Base-by-base conservation (phyloP, 352 stramenopile genomes). In the Blastocystis sp. region DNA sequence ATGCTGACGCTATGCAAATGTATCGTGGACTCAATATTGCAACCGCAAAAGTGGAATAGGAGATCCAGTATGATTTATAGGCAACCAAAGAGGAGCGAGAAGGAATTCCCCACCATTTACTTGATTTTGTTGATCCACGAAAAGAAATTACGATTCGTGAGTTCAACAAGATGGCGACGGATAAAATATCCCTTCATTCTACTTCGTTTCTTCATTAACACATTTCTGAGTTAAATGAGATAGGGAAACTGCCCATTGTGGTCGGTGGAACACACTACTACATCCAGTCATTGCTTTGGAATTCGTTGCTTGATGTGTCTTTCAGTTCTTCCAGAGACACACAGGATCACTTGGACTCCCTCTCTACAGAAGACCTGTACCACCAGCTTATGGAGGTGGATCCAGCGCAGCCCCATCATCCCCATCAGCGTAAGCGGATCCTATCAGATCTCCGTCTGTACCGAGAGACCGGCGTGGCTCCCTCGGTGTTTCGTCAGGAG, bases 261-360 rank as follows among this genome's bases (percentile, higher is more conserved):
- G 94, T 96, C 9, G 94, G 94, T 37, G 94, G 94, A 63, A 97
- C 94, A 45, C 95, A 96, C 92, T 97, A 97, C 91, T 97, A 97
- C 91, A 95, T 94, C 69, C 94, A 97, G 89, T 94, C 93, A 26
- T 91, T 97, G 45, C 91, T 97, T 45, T 96, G 94, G 94, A 94
- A 94, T 45, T 93, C 93, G 0, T 93, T 95, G 81, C 75, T 97
- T 50, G 90, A 96, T 90, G 94, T 59, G 56, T 26, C 39, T 5
- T n/a, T 39, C 5, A 39, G 18, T 2, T 76, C 90, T 18, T 90
- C 92, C 20, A 92, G 92, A 2, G 45, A 69, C 11, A 39, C 90
- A 1, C 47, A 81, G 9, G 66, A 87, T 26, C 9, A 30, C 0
- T 11, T 63, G 7, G 76, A 90, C 5, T 76, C 53, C 20, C 34